These are phyloP conservation scores for Verticillium longisporum DNA, from an alignment of 2,329 filamentous ascomycete genomes.

Conservation along the genomic window DNA sequence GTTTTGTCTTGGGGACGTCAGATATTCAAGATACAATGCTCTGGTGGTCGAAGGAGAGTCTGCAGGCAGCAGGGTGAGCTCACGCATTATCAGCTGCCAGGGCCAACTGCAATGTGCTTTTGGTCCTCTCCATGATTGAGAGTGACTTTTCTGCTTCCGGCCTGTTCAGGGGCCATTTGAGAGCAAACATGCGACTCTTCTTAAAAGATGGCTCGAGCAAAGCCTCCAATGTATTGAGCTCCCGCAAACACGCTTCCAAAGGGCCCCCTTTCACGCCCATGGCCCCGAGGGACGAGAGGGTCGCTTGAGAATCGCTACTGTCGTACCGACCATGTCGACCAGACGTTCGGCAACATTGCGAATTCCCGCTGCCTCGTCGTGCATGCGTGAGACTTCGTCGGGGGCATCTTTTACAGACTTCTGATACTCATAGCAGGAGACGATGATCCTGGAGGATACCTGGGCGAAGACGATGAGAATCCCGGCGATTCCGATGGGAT, in stretches of 20 bases:
- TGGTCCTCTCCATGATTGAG: not conserved
- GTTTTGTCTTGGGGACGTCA: not conserved
- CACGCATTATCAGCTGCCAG: not conserved
- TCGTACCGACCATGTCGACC: not conserved
- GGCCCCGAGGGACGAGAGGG: not conserved
- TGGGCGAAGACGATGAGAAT: not conserved
- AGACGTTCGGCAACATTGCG: not conserved
- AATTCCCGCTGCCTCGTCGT: not conserved
- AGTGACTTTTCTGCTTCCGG: not conserved
- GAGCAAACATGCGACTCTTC: not conserved
- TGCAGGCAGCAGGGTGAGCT: not conserved
- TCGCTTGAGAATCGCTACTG: not conserved
- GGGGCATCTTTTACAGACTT: not conserved
- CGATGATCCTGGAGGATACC: not conserved
- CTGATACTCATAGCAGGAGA: not conserved
- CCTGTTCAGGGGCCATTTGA: not conserved
- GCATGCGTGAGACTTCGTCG: not conserved
- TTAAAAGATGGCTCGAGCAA: not conserved
- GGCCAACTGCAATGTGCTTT: not conserved
- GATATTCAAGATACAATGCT: not conserved
- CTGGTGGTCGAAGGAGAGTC: no score
- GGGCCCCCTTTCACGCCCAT: not conserved
- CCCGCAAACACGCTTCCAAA: not conserved
- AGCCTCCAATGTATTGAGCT: not conserved
- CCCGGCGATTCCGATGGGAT: not conserved